Evolutionary conservation across 306 rosid species (phyloP), one percentile per base, ranked within the genome.

Genomic region (Carpinus viminea): DNA sequence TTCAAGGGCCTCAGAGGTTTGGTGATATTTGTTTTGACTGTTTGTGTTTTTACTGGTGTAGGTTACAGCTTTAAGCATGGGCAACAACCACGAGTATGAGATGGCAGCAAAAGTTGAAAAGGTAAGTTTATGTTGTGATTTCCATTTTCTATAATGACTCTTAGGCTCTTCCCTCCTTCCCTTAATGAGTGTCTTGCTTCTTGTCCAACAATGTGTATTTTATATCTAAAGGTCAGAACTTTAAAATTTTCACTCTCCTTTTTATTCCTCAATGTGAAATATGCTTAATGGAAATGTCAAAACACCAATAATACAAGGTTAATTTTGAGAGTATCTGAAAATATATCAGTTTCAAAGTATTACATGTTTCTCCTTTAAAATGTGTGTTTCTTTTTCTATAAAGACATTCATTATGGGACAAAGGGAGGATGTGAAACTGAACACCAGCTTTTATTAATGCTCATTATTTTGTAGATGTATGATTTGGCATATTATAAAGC

Each of bases 21-120:
- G 54, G 48, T 66, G 57, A 28, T 66, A 59, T 68, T 45, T 24
- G 85, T 50, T 77, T 69, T 28, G 71, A 46, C 31, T 74, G 28
- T 79, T 80, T 47, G 68, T 53, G 74, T 73, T 79, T 83, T 72
- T 72, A 53, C 62, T 78, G 83, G 48, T 76, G 36, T 78, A 95
- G 98, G 92, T 80, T 59, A 73, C 91, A n/a, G 86, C 90, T 52
- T 85, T 91, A 79, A 95, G 98, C 84, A 92, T 95, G 98, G 98
- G 97, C 26, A 90, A 87, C 82, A 90, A 81, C 65, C 88, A 92
- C 76, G 98, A 92, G 83, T 88, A 82, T 83, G 98, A 85, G 81
- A 86, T 95, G 86, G 98, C 98, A 43, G 80, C 90, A 74, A 95
- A 92, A 88, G 93, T 95, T 77, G 93, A 95, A 76, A 90, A 92